Base-by-base conservation (phyloP, 345 rosid species). In the Melastoma malabathricum region DNA sequence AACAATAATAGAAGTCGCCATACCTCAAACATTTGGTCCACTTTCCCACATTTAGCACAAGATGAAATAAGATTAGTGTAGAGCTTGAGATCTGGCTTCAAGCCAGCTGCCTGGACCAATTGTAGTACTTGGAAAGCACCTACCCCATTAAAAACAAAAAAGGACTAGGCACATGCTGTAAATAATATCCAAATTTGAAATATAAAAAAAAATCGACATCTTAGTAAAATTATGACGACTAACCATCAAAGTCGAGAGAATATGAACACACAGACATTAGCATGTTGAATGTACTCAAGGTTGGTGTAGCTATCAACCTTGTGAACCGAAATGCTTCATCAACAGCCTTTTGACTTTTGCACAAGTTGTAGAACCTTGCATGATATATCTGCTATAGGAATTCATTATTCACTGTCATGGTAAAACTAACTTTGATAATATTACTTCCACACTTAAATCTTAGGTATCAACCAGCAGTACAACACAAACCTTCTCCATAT, bases 1-100 rank as follows among this genome's bases (percentile, higher is more conserved):
- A 59, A 54, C 44, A 9, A 65, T 46, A 53, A 29, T 57, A 44
- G 63, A 56, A 72, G 64, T 52, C 51, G 47, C 46, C 65, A 47
- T 73, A 89, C 96, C 77, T 86, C 89, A 66, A 86, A 90, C 98
- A 90, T 90, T 67, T 86, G 66, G 68, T 90, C 98, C 18, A 90
- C 96, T 81, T 84, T 83, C 58, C 96, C 87, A 55, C 96, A 73
- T 75, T 86, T 90, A 48, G 86, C 98, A 71, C 86, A 86, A 47
- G 92, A 79, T 61, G 98, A 81, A 72, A 90, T 86, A 52, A 90
- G 71, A 56, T 96, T 86, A 45, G 98, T 86, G 68, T 83, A 86
- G 58, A 90, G 96, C 66, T 83, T 90, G 71, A 90, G 82, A 62
- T 86, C 92, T 62, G 83, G 82, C 65, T 66, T 72, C 64, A 83